Evolutionary conservation across 176 grass and related monocot genomes (phyloP), one percentile per base, ranked within the genome.

Genomic region (Carex pumila): DNA sequence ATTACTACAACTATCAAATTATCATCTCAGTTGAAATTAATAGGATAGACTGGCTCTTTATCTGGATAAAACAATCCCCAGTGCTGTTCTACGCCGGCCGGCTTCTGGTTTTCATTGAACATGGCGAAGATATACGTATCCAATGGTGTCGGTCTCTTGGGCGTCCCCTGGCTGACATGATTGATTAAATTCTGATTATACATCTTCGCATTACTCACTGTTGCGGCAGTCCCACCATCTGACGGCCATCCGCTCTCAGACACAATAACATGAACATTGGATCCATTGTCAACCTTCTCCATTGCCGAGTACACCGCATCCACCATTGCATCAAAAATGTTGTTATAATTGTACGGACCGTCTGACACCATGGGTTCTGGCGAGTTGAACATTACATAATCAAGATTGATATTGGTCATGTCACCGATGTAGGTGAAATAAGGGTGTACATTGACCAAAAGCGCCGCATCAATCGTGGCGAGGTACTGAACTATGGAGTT

Each of bases 51-150:
- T 30, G 36, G 78, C 84, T 97, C 72, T 88, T 85, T 90, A 82
- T 85, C 84, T 3, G 94, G 94, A 84, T 97, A 93, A 85, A 97
- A 97, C 69, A 97, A 85, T 1, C 94, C 94, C 85, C 88, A 97
- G 82, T 90, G 89, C 86, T 90, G 82, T 80, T 92, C 88, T 2
- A 90, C 84, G 10, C 85, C 84, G 49, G 6, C 30, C 0, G 89
- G 63, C 91, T 94, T 94, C 88, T 87, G 79, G 85, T 97, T 86
- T 87, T 97, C 91, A 61, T 97, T 88, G 88, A 97, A 97, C 90
- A 97, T 92, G 53, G 86, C 79, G 73, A 90, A 97, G 53, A 97
- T 7, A 79, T 90, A 94, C 0, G 91, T 89, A 88, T 97, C 91
- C 36, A 94, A 86, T 36, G 62, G 14, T 25, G 89, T 92, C 0